Evolutionary conservation across 495 filamentous ascomycete genomes (phyloP).

Genomic region (Chaetomium fimeti): DNA sequence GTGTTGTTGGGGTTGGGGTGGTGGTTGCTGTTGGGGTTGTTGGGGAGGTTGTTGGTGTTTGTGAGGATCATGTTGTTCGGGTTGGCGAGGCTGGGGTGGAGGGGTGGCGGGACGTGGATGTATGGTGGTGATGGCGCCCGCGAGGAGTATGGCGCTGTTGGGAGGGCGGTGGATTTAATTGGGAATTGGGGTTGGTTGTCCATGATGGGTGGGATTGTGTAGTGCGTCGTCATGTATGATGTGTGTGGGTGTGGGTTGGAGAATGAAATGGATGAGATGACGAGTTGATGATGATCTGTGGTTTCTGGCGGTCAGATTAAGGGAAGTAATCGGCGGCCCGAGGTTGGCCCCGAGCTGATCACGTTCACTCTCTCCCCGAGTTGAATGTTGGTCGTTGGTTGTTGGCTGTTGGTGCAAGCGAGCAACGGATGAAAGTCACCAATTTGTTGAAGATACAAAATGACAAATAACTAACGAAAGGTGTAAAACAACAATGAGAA

Average conservation of each 20-base stretch:
- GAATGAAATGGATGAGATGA: background rate
- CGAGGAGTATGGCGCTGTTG: conserved; percentile 32
- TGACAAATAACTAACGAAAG: background rate
- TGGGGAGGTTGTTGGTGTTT: background rate
- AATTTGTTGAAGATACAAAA: background rate
- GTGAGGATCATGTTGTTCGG: background rate
- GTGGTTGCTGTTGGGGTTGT: background rate
- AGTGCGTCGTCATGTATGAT: background rate
- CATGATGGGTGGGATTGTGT: background rate
- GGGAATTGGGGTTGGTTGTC: background rate
- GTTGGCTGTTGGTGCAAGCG: background rate
- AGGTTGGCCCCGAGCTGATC: too few species aligned
- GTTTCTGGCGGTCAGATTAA: background rate
- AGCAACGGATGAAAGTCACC: background rate
- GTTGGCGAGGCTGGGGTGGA: background rate
- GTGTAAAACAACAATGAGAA: background rate
- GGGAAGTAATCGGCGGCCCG: too few species aligned
- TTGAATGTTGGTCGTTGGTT: background rate
- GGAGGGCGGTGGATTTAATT: conserved; percentile 18
- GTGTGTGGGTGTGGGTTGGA: background rate
- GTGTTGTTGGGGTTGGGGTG: background rate
- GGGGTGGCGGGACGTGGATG: conserved; percentile 39
- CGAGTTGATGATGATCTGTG: background rate
- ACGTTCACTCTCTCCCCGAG: background rate
- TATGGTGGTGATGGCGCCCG: conserved; percentile 47